Base-by-base conservation (phyloP, 345 rosid species). In the Excoecaria cochinchinensis region DNA sequence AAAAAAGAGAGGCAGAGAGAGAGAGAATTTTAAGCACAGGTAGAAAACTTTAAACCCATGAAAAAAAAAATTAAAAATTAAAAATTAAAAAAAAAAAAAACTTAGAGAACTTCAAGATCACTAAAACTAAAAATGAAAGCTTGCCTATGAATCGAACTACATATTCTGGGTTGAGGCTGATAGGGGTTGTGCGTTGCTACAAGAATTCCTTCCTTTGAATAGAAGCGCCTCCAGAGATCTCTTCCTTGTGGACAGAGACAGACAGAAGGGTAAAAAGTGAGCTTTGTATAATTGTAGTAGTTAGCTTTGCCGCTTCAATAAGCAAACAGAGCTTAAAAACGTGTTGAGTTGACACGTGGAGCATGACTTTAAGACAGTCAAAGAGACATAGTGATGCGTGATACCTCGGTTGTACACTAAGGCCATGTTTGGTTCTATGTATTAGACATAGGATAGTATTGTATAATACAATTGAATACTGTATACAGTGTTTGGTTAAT, bases 131-230 rank as follows among this genome's bases (percentile, higher is more conserved):
- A 76, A 39, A 52, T 36, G 25, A 24, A 50, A 50, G 46, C 39
- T 63, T 62, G 14, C 16, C 31, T 6, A 7, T 3, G 48, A 75
- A 75, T 38, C 6, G 44, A 70, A 56, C 1, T 39, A 24, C 11
- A 8, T 69, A 15, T 44, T 44, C 10, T 6, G 9, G 10, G 10
- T 44, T 44, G 14, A n/a, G 25, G 24, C 11, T 10, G 25, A 1
- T 21, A 38, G 52, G 68, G 56, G 25, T 65, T 24, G 17, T 50
- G 56, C 40, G 24, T 46, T 52, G 25, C 69, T 31, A 46, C 4
- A 65, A 64, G 55, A 76, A 83, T 87, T 85, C 93, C 85, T 89
- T 89, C 40, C 93, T 86, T 84, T n/a, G 19, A 62, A 77, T 5
- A 24, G 67, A 79, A 86, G 83, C 51, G 66, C 40, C 51, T 66